Evolutionary conservation across 306 rosid genomes (phyloP).

Genomic region (Cicer arietinum): DNA sequence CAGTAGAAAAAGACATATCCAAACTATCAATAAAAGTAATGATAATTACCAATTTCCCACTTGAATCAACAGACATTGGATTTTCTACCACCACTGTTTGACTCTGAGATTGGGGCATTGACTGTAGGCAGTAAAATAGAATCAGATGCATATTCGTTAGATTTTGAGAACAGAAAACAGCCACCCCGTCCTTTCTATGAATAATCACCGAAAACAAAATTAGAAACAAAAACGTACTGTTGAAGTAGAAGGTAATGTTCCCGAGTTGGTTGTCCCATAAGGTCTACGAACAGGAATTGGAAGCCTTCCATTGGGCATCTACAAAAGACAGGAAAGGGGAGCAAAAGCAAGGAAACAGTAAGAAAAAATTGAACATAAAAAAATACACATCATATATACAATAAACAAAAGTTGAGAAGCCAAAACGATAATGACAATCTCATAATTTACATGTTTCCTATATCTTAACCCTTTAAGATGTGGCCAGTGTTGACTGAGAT

Average conservation of each 20-base stretch:
- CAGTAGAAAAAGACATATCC: background rate
- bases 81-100: conserved; percentile 97
- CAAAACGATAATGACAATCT: conserved; percentile 17
- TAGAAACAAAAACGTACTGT: conserved; percentile 59
- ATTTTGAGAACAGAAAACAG: conserved; percentile 31
- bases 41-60: conserved; percentile 86
- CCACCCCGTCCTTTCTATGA: background rate
- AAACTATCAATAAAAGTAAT: conserved; percentile 4
- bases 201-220: conserved; percentile 10
- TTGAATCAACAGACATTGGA: conserved; percentile 93
- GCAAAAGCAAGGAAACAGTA: conserved; percentile 23
- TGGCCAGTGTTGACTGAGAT: background rate
- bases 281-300: conserved; percentile 83
- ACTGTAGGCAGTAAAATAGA: conserved; percentile 50
- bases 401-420: conserved; percentile 17
- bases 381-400: conserved; percentile 2
- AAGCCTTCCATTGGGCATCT: conserved; percentile 77
- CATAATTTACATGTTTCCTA: conserved; percentile 26
- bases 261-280: conserved; percentile 69
- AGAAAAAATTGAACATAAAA: background rate
- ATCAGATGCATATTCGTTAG: background rate
- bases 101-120: conserved; percentile 68
- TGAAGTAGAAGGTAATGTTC: conserved; percentile 72
- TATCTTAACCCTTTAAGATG: conserved; percentile 27
- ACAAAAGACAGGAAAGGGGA: conserved; percentile 33